Evolutionary conservation across 2,329 filamentous ascomycete species (phyloP).

Genomic region (Nigrospora osmanthi): DNA sequence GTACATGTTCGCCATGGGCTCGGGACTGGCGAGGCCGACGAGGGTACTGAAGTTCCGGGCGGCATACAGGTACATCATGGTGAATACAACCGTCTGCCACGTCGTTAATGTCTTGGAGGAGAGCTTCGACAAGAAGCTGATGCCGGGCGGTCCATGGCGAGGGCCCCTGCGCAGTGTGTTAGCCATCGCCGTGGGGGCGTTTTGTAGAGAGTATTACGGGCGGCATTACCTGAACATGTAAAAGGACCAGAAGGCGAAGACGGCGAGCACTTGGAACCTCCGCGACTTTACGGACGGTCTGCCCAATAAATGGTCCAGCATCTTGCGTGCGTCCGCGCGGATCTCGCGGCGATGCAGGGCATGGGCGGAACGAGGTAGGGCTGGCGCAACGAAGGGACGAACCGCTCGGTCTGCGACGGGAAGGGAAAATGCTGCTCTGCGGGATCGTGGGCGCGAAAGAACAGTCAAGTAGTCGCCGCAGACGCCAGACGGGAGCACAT

Average conservation of each 20-base stretch:
- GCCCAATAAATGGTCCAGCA: constrained; percentile 85
- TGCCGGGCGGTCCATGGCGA: constrained; percentile 76
- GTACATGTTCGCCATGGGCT: constrained; percentile 92
- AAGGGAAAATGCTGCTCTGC: too few species aligned
- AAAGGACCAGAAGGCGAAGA: constrained; percentile 83
- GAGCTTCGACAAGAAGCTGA: constrained; percentile 63
- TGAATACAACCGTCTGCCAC: constrained; percentile 84
- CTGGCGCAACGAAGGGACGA: too few species aligned
- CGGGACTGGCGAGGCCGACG: constrained; percentile 82
- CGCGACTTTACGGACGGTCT: constrained; percentile 86
- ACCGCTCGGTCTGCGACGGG: too few species aligned
- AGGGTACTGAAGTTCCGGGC: constrained; percentile 91
- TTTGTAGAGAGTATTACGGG: background rate
- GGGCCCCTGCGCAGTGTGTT: constrained; percentile 54
- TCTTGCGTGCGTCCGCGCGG: constrained; percentile 16
- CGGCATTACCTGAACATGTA: constrained; percentile 63
- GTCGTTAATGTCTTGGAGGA: constrained; percentile 67
- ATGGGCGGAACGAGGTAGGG: too few species aligned
- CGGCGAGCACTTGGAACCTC: constrained; percentile 84
- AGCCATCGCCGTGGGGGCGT: constrained; percentile 3
- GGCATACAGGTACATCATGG: constrained; percentile 85
- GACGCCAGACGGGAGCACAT: too few species aligned
- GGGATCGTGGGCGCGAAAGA: too few species aligned
- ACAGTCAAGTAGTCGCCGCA: too few species aligned
- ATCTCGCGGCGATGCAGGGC: too few species aligned